These are phyloP conservation scores for Phytophthora pini DNA, from an alignment of 352 stramenopile species.

Conservation along the genomic window DNA sequence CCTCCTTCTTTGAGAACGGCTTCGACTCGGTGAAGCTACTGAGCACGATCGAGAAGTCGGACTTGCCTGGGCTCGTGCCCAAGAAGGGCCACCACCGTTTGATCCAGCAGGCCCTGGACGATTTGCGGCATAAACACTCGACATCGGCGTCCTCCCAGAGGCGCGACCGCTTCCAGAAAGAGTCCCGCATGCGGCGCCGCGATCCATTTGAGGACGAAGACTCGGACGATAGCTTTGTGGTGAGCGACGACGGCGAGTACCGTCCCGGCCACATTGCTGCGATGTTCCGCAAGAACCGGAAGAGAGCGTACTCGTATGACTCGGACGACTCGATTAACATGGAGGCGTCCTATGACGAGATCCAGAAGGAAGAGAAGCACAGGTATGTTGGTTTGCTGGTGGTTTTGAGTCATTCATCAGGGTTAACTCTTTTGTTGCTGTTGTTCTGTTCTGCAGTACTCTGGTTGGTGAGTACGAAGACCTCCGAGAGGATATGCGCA, in stretches of 20 bases:
- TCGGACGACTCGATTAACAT: constrained; percentile 87
- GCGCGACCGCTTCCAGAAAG: constrained; percentile 38
- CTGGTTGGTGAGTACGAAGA: constrained; percentile 86
- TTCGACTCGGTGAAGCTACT: constrained; percentile 90
- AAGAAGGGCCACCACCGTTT: constrained; percentile 88
- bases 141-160: constrained; percentile 53
- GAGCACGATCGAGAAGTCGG: constrained; percentile 72
- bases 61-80: constrained; percentile 75
- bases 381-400: constrained; percentile 43
- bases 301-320: constrained; percentile 79
- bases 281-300: constrained; percentile 82
- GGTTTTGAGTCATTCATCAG: background rate
- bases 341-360: constrained; percentile 85
- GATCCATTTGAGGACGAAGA: constrained; percentile 85
- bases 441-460: constrained; percentile 40
- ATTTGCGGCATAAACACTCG: constrained; percentile 76
- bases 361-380: constrained; percentile 87
- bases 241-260: constrained; percentile 80
- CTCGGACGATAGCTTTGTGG: constrained; percentile 90
- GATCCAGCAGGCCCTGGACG: constrained; percentile 78
- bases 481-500: constrained; percentile 82
- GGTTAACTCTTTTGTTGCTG: background rate
- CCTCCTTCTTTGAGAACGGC: constrained; percentile 87
- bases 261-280: constrained; percentile 74
- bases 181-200: constrained; percentile 33